phyloP scores from a whole-genome alignment of 2,329 filamentous ascomycete species.

The Colletotrichum caudatum region DNA sequence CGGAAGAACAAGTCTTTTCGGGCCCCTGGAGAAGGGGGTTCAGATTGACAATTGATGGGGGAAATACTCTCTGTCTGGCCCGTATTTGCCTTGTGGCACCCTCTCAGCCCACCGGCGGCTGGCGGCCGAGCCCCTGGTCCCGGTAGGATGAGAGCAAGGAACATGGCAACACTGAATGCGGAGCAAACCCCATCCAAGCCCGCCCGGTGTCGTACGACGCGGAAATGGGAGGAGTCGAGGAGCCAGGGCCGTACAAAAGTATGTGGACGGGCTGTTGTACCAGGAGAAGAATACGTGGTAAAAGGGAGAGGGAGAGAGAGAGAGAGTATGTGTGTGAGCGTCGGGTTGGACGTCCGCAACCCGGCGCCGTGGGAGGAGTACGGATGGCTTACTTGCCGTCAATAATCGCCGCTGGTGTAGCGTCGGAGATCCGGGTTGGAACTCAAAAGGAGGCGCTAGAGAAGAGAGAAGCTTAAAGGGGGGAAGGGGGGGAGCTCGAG shows the following conservation, averaged over 20 bases:
- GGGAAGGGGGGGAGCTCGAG: background rate
- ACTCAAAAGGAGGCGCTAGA: conserved; percentile 12
- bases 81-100: background rate
- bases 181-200: conserved; percentile 11
- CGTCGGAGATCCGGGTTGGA: background rate
- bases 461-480: background rate
- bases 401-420: conserved; percentile 5
- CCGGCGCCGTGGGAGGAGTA: background rate
- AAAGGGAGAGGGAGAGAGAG: background rate
- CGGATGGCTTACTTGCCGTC: conserved; percentile 9
- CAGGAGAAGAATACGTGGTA: background rate
- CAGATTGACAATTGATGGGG: background rate
- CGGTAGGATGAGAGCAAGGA: conserved; percentile 19
- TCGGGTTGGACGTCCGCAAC: background rate
- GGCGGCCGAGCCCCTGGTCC: conserved; percentile 27
- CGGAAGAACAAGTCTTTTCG: background rate
- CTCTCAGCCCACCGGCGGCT: conserved; percentile 11
- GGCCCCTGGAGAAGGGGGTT: background rate
- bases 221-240: background rate
- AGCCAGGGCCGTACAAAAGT: background rate
- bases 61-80: background rate
- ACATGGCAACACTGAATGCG: conserved; percentile 3
- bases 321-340: no score
- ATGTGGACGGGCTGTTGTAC: background rate
- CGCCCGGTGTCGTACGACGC: conserved; percentile 11